Conservation (phyloP, 2,329 filamentous ascomycete genomes). For the Fusarium vanettenii region DNA sequence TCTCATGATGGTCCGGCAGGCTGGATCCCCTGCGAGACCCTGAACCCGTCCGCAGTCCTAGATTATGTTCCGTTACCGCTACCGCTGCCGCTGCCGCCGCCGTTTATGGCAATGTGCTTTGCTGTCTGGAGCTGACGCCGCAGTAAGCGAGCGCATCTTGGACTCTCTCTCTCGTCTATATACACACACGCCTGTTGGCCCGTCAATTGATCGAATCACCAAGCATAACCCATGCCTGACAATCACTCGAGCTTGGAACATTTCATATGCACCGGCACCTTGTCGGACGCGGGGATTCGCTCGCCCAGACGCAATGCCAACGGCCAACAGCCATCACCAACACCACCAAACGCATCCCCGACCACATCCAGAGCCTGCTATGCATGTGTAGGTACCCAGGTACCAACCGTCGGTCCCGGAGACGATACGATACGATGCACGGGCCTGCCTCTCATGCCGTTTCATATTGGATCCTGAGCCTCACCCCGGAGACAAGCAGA, state of each 20-base stretch:
- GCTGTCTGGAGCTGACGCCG: conserved; percentile 5
- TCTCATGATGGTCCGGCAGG: conserved; percentile 41
- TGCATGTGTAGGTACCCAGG: background rate
- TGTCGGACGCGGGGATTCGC: conserved; percentile 2
- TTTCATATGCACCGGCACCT: conserved; percentile 13
- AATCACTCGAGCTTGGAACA: conserved; percentile 14
- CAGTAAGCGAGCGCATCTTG: conserved; percentile 21
- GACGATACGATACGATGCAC: conserved; percentile 13
- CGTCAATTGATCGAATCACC: conserved; percentile 24
- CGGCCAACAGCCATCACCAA: conserved; percentile 2
- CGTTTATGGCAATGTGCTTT: background rate
- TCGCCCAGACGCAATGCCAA: conserved; percentile 7
- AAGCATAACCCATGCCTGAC: conserved; percentile 9
- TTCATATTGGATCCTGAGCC: conserved; percentile 11
- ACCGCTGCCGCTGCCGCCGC: background rate
- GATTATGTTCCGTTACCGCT: background rate
- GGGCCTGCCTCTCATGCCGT: conserved; percentile 15
- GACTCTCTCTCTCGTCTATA: conserved; percentile 3
- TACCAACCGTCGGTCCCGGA: conserved; percentile 8
- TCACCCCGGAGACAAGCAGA: background rate
- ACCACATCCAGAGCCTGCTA: background rate
- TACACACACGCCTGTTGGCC: conserved; percentile 6
- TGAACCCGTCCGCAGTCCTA: conserved; percentile 16
- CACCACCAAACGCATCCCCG: background rate
- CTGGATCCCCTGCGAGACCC: conserved; percentile 21